Evolutionary conservation across 192 early-diverging fungal genomes (phyloP).

Genomic region (Radiomyces spectabilis): DNA sequence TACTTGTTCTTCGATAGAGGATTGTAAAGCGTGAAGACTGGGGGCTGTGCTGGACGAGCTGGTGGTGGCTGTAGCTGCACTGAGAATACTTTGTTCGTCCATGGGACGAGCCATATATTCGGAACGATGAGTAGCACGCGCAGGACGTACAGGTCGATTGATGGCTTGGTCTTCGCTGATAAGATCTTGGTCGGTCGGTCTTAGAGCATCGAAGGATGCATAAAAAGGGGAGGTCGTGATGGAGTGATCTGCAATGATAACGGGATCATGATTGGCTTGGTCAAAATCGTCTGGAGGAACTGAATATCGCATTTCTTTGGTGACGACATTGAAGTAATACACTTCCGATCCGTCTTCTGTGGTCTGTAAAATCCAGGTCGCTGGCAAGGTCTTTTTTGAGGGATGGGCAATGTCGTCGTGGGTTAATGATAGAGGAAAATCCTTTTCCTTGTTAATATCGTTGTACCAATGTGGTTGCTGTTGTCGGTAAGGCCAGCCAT

Average conservation of each 20-base stretch:
- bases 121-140: constrained; percentile 8
- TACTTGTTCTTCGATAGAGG: neutral
- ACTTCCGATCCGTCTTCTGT: constrained; percentile 36
- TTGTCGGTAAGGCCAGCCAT: neutral
- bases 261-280: too few relatives aligned
- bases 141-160: constrained; percentile 4
- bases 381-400: neutral
- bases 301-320: constrained; percentile 37
- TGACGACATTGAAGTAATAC: constrained; percentile 33
- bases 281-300: constrained; percentile 25
- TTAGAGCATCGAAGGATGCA: too few relatives aligned
- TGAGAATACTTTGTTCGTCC: too few relatives aligned
- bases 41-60: too few relatives aligned
- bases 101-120: too few relatives aligned
- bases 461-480: neutral
- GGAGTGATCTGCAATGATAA: too few relatives aligned
- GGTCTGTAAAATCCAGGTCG: constrained; percentile 21
- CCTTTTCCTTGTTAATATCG: too few relatives aligned
- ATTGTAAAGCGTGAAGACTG: too few relatives aligned
- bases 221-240: too few relatives aligned
- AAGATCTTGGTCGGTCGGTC: too few relatives aligned
- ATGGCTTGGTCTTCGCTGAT: neutral
- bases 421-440: too few relatives aligned
- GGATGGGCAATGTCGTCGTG: neutral
- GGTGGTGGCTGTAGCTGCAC: too few relatives aligned